Base-by-base conservation (phyloP, 768 basidiomycete species). In the Pleurotus pulmonarius region DNA sequence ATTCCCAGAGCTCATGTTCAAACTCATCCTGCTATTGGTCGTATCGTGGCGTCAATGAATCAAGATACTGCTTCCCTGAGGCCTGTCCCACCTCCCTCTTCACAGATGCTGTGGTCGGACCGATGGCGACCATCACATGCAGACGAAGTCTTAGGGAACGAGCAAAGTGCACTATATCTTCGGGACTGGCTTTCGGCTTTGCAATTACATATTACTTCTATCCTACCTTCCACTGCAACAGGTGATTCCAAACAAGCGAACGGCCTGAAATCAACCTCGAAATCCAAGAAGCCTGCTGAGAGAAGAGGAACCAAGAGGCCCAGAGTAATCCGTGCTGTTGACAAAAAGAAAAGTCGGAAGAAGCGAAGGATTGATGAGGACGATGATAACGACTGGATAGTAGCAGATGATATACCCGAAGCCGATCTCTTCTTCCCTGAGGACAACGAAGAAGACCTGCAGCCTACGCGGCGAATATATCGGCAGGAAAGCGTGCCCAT, bases 161-260 rank as follows among this genome's bases (percentile, higher is more conserved):
- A 90, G 66, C 66, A 69, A 7, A 81, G 82, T 48, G 87, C 92
- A 0, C 62, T 75, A 24, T 90, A 87, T 68, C 74, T 95, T 55
- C 82, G 88, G 39, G 82, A 88, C 49, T 95, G 93, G 93, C 75
- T 95, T 47, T 69, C 70, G 22, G 84, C 88, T n/a, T 78, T 91
- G 11, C 81, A 83, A 59, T 63, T 93, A 20, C 80, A 82, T n/a
- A 68, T 79, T 29, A 26, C 49, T 37, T 51, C 59, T 37, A 22
- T 22, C 38, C 40, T 44, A 25, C 60, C 34, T 41, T 12, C 61
- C 6, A 58, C 46, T n/a, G 59, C 55, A 55, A 59, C 40, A 57
- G 54, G 58, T 41, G 67, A 61, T 15, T 20, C 9, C 24, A 13
- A 37, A 15, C 18, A 15, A 47, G 22, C 51, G 5, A 39, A 49